Base-by-base conservation (phyloP, 2,329 filamentous ascomycete species). In the Ophiostoma montium region DNA sequence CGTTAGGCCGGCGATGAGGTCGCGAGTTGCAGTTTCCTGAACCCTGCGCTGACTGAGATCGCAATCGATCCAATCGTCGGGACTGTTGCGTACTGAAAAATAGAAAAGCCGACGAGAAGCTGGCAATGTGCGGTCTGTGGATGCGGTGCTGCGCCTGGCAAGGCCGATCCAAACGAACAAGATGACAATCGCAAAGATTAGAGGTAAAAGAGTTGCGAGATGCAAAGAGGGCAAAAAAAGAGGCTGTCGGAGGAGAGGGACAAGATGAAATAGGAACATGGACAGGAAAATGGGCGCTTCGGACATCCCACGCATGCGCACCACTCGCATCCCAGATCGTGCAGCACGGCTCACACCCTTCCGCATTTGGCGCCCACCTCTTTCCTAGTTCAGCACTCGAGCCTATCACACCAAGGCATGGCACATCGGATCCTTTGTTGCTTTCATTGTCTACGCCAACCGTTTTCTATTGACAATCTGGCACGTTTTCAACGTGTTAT, bases 341-440 rank as follows among this genome's bases (percentile, higher is more conserved):
- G 38, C 39, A 33, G 21, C 10, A 21, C 38, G 16, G 19, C 27
- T 41, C 21, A 41, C 38, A 41, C 21, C 44, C 33, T 46, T 31
- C 35, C 27, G 31, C 18, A 12, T 45, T 50, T 50, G 44, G 49
- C 49, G 44, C 49, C 45, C 32, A 16, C 15, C 44, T 35, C 44
- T 43, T 27, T 39, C 31, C 36, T 19, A 30, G 19, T 35, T 10
- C 36, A 42, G 38, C 19, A n/a, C 31, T 35, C 39, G 23, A 31
- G 46, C 32, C 13, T 13, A 36, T 43, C 44, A 11, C 38, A 47
- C 48, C 23, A n/a, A 27, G 21, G 15, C 4, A 13, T 11, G 5
- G 18, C 18, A 39, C 18, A 39, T 19, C 13, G 13, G 36, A 21
- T 39, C 36, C 13, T 21, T 38, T 7, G 5, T 38, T 38, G 12